These are phyloP conservation scores for Teunomyces barrocoloradensis DNA, from an alignment of 805 yeast genomes.

Conservation along the genomic window DNA sequence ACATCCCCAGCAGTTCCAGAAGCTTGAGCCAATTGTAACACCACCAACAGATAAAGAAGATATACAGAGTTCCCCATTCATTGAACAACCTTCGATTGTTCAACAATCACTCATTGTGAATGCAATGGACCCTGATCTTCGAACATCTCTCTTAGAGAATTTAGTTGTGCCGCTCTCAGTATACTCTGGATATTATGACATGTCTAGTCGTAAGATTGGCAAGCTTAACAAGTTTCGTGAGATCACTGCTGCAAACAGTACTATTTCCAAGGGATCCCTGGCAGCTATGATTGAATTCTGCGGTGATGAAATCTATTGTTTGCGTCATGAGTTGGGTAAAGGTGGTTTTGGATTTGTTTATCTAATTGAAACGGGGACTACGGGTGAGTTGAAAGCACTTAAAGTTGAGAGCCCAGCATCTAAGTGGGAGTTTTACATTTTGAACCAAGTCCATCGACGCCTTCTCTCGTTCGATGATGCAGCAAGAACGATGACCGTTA, in stretches of 20 bases:
- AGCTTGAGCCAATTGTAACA: slow-evolving; percentile 11
- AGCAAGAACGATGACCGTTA: slow-evolving; percentile 31
- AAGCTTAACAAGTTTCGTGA: slow-evolving; percentile 32
- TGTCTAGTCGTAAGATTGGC: slow-evolving; percentile 27
- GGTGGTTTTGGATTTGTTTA: slow-evolving; percentile 84
- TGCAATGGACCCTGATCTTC: slow-evolving; percentile 47
- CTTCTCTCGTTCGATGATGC: slow-evolving; percentile 22
- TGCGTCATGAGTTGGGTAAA: slow-evolving; percentile 61
- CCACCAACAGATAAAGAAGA: slow-evolving; percentile 32
- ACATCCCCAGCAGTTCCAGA: slow-evolving; percentile 7
- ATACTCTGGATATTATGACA: slow-evolving; percentile 33
- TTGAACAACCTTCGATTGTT: slow-evolving; percentile 23
- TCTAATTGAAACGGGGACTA: slow-evolving; percentile 54
- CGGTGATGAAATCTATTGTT: slow-evolving; percentile 44
- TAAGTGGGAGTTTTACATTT: slow-evolving; percentile 79
- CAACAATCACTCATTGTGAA: slow-evolving; percentile 11
- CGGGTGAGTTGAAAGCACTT: slow-evolving; percentile 59
- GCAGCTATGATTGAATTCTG: slow-evolving; percentile 44
- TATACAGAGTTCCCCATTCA: slow-evolving; percentile 47
- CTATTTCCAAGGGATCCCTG: slow-evolving; percentile 32
- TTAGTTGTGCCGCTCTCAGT: slow-evolving; percentile 34
- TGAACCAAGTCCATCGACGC: slow-evolving; percentile 54
- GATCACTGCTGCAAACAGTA: slow-evolving; percentile 33
- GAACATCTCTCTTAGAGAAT: slow-evolving; percentile 35
- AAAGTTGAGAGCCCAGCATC: slow-evolving; percentile 70